Evolutionary conservation across 306 rosid genomes (phyloP).

Genomic region (Ceratonia siliqua): DNA sequence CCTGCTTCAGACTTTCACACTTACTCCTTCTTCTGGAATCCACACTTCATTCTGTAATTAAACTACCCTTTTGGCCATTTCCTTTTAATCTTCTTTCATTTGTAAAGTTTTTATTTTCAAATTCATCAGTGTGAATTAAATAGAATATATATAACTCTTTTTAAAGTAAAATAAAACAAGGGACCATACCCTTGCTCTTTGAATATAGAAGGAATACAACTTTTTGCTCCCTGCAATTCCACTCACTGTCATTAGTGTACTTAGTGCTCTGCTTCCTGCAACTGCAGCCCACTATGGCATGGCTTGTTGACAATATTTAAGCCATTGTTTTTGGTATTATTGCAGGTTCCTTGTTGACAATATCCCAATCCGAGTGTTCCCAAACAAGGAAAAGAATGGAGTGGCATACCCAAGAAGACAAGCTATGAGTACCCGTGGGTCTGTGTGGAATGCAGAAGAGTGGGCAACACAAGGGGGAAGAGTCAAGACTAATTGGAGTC

Average conservation of each 20-base stretch:
- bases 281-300: no score
- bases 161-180: background rate
- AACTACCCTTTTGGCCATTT: background rate
- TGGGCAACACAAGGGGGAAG: conserved; percentile 24
- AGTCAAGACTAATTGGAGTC: conserved; percentile 10
- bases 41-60: background rate
- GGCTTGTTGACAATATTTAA: no score
- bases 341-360: conserved; percentile 30
- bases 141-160: no score
- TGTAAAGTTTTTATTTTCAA: no score
- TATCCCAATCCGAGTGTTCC: conserved; percentile 22
- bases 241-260: no score
- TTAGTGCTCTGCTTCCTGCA: no score
- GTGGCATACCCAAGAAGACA: conserved; percentile 26
- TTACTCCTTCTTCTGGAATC: conserved; percentile 33
- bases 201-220: background rate
- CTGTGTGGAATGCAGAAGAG: conserved; percentile 29
- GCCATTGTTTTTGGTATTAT: no score
- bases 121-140: no score
- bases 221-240: background rate
- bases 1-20: conserved; percentile 23
- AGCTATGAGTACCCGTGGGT: conserved; percentile 7
- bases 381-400: conserved; percentile 23
- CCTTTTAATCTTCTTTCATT: background rate
- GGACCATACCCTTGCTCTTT: background rate